phyloP scores from a whole-genome alignment of 2,329 filamentous ascomycete genomes.

The Talaromyces sp. region DNA sequence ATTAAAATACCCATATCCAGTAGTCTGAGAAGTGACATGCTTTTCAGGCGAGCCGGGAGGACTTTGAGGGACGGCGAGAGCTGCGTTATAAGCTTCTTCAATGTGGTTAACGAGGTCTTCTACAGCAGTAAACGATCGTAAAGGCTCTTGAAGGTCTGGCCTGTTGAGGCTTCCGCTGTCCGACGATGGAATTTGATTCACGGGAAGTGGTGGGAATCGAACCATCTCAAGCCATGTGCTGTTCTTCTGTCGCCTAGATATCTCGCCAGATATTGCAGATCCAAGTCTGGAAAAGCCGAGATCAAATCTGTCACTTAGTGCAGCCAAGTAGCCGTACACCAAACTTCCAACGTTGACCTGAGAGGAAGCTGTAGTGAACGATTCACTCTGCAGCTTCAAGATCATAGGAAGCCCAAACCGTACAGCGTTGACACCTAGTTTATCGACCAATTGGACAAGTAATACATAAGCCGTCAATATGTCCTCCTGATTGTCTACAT shows the following conservation, averaged over 20 bases:
- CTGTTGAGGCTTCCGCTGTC: conserved; percentile 31
- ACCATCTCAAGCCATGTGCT: conserved; percentile 75
- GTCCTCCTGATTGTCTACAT: conserved; percentile 66
- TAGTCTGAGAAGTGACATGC: conserved; percentile 56
- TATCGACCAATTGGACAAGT: conserved; percentile 66
- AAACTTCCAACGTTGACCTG: conserved; percentile 79
- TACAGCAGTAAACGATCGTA: conserved; percentile 65
- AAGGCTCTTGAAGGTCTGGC: conserved; percentile 49
- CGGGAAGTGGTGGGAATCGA: conserved; percentile 60
- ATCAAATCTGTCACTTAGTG: conserved; percentile 68
- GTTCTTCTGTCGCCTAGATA: conserved; percentile 66
- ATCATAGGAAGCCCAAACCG: conserved; percentile 82
- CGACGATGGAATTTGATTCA: conserved; percentile 57
- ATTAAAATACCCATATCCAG: conserved; percentile 47
- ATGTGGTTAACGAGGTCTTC: conserved; percentile 68
- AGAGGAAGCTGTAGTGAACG: conserved; percentile 47
- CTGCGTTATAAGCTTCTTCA: conserved; percentile 63
- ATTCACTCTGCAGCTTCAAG: conserved; percentile 62
- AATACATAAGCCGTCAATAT: conserved; percentile 72
- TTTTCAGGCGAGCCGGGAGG: conserved; percentile 66
- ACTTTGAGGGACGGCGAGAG: conserved; percentile 58
- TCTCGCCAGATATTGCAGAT: conserved; percentile 67
- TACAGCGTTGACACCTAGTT: conserved; percentile 75
- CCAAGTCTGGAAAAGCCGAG: conserved; percentile 67
- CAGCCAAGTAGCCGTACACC: conserved; percentile 85